These are phyloP conservation scores for Teunomyces barrocoloradensis DNA, from an alignment of 805 yeast species.

Conservation along the genomic window DNA sequence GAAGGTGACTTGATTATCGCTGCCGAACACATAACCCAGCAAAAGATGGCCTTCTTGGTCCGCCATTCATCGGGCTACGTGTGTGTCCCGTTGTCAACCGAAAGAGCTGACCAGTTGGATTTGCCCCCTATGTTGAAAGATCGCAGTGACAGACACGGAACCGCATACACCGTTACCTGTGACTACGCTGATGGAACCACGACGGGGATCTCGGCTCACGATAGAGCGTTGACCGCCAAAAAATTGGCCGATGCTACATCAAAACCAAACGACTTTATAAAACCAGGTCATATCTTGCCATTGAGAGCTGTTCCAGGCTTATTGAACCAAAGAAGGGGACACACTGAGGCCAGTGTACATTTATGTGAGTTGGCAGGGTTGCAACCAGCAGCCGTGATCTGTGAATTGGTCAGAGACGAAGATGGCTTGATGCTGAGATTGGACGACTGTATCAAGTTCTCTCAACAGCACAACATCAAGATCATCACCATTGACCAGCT, in stretches of 20 bases:
- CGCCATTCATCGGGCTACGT: slow-evolving; percentile 87
- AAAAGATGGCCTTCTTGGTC: slow-evolving; percentile 92
- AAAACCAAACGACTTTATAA: slow-evolving; percentile 64
- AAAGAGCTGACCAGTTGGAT: slow-evolving; percentile 74
- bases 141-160: slow-evolving; percentile 79
- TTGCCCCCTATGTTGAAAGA: slow-evolving; percentile 73
- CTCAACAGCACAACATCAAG: slow-evolving; percentile 59
- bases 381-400: slow-evolving; percentile 85
- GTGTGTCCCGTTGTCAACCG: slow-evolving; percentile 81
- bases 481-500: slow-evolving; percentile 77
- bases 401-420: slow-evolving; percentile 88
- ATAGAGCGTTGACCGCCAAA: slow-evolving; percentile 80
- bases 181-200: slow-evolving; percentile 88
- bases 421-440: slow-evolving; percentile 96
- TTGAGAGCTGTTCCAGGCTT: slow-evolving; percentile 88
- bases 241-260: slow-evolving; percentile 62
- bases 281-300: slow-evolving; percentile 95
- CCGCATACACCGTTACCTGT: slow-evolving; percentile 93
- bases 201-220: slow-evolving; percentile 95
- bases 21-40: slow-evolving; percentile 75
- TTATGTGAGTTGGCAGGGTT: slow-evolving; percentile 73
- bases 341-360: slow-evolving; percentile 96
- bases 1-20: slow-evolving; percentile 96
- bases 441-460: slow-evolving; percentile 76
- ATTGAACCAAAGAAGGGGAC: slow-evolving; percentile 80